These are phyloP conservation scores for Tetradesmus obliquus DNA, from an alignment of 139 green algal genomes.

Conservation along the genomic window DNA sequence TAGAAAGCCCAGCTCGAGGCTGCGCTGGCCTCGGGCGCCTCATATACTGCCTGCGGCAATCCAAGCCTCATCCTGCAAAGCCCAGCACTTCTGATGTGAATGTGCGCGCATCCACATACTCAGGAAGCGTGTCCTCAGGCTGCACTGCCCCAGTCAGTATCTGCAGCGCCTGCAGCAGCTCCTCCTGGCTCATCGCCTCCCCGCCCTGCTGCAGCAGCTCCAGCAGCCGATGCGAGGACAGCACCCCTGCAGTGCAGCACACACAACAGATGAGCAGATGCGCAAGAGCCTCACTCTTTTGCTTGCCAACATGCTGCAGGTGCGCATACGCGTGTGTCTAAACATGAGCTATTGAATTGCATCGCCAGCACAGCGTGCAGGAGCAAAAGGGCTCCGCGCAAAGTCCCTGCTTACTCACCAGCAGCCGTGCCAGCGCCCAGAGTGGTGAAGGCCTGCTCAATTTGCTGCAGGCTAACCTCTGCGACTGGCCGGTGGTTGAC, in stretches of 20 bases:
- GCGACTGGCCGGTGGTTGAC: constrained; percentile 75
- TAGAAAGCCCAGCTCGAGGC: no score
- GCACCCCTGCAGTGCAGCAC: constrained; percentile 28
- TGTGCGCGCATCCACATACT: constrained; percentile 48
- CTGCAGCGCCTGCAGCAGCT: constrained; percentile 59
- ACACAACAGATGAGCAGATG: not conserved
- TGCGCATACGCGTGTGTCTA: not conserved
- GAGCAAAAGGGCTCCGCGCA: not conserved
- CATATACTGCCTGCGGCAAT: no score
- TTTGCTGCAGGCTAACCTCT: constrained; percentile 57
- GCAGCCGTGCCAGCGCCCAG: constrained; percentile 50
- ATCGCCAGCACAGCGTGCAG: not conserved
- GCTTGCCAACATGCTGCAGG: not conserved
- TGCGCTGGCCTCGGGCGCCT: no score
- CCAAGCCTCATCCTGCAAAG: constrained; percentile 51
- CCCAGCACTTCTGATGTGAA: constrained; percentile 74
- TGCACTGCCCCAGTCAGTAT: constrained; percentile 56
- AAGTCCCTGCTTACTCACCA: constrained; percentile 1
- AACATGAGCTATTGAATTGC: not conserved
- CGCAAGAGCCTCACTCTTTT: not conserved
- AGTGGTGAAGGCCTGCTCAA: constrained; percentile 64
- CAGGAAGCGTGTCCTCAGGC: constrained; percentile 55
- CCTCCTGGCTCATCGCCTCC: constrained; percentile 63
- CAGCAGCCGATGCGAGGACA: constrained; percentile 62
- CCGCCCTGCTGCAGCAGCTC: constrained; percentile 58